Evolutionary conservation across 2,329 filamentous ascomycete species (phyloP), one percentile per base, ranked within the genome.

Genomic region (Arthroderma uncinatum): DNA sequence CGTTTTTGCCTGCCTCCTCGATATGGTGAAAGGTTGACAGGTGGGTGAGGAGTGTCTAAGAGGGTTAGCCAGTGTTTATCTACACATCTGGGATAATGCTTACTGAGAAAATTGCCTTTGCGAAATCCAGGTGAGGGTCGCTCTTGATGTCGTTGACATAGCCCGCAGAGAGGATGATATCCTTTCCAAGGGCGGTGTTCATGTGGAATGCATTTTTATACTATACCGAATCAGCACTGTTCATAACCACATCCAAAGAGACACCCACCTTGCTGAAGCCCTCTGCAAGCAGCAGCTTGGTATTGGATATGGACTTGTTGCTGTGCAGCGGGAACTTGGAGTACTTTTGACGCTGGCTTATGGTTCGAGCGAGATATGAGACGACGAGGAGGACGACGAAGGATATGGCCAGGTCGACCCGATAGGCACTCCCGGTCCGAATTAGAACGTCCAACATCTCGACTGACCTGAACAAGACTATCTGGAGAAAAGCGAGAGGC

Each of bases 121-220:
- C 57, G 47, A 67, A 64, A 36, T 59, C 65, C 19, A 67, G 37
- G 0, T 36, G 57, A 8, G 54, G 57, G 14, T 62, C 58, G n/a
- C 47, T 64, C n/a, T 62, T 59, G n/a, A 67, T 56, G 10, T 68
- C 65, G 7, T 62, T 57, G 0, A 61, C 62, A 33, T 65, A 67
- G 8, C 61, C 57, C 0, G 64, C 58, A 2, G 57, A 53, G 0
- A 68, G 59, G 1, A 67, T 42, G 4, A 60, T 62, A 40, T 60
- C 61, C 10, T 54, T 47, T 4, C 65, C 65, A 16, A 62, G 62
- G 14, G 65, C 65, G 1, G 60, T 58, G 10, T 61, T 28, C 8
- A 65, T 53, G 2, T 53, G 58, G 44, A 64, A 63, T 0, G 56
- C 53, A 8, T 52, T 55, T 47, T 33, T 47, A 40, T 25, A 55